phyloP scores from a whole-genome alignment of 371 early-diverging fungal species.

The Mucor velutinosus region DNA sequence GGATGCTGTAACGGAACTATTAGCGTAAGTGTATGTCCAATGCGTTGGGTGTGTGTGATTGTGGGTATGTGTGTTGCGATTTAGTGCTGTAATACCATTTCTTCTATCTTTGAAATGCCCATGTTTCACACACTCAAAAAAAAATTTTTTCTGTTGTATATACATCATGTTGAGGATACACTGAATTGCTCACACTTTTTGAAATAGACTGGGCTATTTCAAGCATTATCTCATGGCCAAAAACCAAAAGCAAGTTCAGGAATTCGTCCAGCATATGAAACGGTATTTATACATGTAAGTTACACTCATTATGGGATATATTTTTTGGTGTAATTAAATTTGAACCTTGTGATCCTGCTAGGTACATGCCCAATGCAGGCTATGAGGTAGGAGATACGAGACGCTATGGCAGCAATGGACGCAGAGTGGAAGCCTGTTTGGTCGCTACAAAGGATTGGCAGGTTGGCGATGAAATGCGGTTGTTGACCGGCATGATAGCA shows the following conservation, averaged over 20 bases:
- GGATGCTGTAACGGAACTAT: conserved; percentile 49
- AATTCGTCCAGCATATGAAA: conserved; percentile 51
- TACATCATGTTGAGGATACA: background rate
- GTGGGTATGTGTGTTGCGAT: background rate
- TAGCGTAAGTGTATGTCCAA: conserved; percentile 33
- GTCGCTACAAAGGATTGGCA: conserved; percentile 78
- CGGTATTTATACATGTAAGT: conserved; percentile 56
- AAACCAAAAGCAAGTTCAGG: conserved; percentile 35
- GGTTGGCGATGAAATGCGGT: conserved; percentile 73
- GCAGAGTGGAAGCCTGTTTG: conserved; percentile 83
- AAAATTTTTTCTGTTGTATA: background rate
- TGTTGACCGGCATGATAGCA: conserved; percentile 83
- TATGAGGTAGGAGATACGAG: conserved; percentile 77
- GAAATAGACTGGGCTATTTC: conserved; percentile 45
- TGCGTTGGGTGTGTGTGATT: background rate
- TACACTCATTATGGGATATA: background rate
- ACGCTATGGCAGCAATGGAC: conserved; percentile 69
- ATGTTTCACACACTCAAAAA: conserved; percentile 9
- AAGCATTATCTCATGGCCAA: conserved; percentile 34
- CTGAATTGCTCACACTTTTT: background rate
- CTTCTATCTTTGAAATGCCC: background rate
- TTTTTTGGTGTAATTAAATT: conserved; percentile 48
- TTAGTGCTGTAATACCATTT: background rate
- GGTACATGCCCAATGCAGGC: conserved; percentile 87
- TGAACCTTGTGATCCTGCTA: conserved; percentile 31